phyloP scores from a whole-genome alignment of 1,284 basidiomycete species.

The Trametes hirsuta region DNA sequence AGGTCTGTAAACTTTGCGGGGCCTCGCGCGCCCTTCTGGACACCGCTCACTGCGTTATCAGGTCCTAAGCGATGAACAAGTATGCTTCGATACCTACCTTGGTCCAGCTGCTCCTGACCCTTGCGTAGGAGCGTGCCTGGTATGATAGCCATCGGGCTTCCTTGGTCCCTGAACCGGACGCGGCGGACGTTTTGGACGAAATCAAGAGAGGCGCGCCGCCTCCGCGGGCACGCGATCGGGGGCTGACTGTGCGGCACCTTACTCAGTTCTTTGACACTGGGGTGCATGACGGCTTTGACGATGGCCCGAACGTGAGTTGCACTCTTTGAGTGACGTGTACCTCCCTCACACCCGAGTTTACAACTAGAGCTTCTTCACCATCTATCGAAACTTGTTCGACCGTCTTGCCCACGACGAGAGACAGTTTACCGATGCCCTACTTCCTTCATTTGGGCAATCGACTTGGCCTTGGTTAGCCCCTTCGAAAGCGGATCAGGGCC shows the following conservation, averaged over 20 bases:
- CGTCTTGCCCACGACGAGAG: constrained; percentile 86
- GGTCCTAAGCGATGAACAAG: constrained; percentile 92
- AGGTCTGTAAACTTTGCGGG: constrained; percentile 51
- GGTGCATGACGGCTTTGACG: constrained; percentile 74
- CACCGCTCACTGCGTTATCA: constrained; percentile 34
- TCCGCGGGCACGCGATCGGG: constrained; percentile 75
- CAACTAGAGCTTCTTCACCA: constrained; percentile 84
- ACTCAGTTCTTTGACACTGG: constrained; percentile 85
- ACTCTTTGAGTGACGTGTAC: background rate
- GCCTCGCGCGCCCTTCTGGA: background rate
- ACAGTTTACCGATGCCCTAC: constrained; percentile 55
- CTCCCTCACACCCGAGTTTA: background rate
- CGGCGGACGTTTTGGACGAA: constrained; percentile 82
- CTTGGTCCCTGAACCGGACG: constrained; percentile 83
- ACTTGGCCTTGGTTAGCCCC: constrained; percentile 70
- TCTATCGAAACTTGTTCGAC: constrained; percentile 89
- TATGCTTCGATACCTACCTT: constrained; percentile 40
- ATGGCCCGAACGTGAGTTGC: constrained; percentile 64
- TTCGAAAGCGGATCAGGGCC: constrained; percentile 45
- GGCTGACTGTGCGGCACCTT: constrained; percentile 81
- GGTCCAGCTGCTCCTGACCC: constrained; percentile 8
- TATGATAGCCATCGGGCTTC: constrained; percentile 95
- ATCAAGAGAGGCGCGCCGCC: constrained; percentile 75
- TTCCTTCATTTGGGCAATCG: constrained; percentile 86
- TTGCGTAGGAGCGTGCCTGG: constrained; percentile 91